Evolutionary conservation across 306 rosid genomes (phyloP).

Genomic region (Malus orientalis): DNA sequence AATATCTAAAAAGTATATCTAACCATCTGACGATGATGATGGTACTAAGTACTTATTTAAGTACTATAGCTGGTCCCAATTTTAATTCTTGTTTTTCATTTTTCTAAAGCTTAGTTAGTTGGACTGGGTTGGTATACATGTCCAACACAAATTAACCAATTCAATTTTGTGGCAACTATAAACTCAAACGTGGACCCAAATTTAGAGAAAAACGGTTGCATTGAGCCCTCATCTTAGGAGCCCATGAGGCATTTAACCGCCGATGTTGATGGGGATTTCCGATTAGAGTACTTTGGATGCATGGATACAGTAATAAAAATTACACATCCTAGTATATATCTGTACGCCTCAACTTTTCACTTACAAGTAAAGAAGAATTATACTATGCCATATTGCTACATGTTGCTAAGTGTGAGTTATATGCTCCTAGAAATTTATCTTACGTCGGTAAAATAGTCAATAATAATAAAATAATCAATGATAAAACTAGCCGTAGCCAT

Average conservation of each 20-base stretch:
- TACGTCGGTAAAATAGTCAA: too few relatives aligned
- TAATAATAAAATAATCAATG: too few relatives aligned
- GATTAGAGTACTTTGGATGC: too few relatives aligned
- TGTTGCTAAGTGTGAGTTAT: not conserved
- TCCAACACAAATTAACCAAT: not conserved
- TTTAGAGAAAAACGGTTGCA: not conserved
- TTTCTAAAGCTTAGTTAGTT: not conserved
- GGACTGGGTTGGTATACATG: not conserved
- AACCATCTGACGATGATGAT: too few relatives aligned
- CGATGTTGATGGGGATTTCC: not conserved
- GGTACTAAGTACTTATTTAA: too few relatives aligned
- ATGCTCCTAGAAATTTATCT: not conserved
- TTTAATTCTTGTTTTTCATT: not conserved
- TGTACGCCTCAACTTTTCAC: rapidly evolving
- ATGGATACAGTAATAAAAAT: not conserved
- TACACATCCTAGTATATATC: not conserved
- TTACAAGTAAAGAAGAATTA: too few relatives aligned
- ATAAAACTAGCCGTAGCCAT: too few relatives aligned
- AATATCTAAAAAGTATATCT: too few relatives aligned
- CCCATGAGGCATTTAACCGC: not conserved
- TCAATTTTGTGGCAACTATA: not conserved
- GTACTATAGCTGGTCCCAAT: too few relatives aligned
- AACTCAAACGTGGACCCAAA: not conserved
- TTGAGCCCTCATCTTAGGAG: not conserved
- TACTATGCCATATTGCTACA: rapidly evolving